Base-by-base conservation (phyloP, 169 alveolate species). In the Perkinsus marinus region DNA sequence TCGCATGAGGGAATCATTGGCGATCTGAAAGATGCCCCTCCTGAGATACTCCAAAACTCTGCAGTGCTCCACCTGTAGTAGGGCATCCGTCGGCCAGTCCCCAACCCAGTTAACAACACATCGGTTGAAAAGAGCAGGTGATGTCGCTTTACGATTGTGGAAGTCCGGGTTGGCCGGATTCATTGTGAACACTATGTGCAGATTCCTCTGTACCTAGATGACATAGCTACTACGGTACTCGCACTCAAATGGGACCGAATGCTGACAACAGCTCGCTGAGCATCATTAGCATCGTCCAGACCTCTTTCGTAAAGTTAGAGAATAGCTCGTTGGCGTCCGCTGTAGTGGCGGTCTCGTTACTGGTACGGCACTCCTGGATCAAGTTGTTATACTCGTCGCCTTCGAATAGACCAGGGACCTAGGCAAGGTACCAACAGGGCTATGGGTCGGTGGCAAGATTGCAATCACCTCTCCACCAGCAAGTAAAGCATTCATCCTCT, bases 71-170 rank as follows among this genome's bases (percentile, higher is more conserved):
- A 94, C 96, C 94, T 98, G 98, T 93, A 96, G 95, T 91, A 98
- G 94, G 13, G 99, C 99, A 46, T 97, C 98, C 68, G 96, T 96
- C 22, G 98, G 95, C 99, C 99, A 98, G 94, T 98, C 99, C 2
- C 99, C 99, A 93, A 98, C 98, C 99, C 99, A 98, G 95, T 98
- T 99, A 91, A 98, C 98, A 89, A 98, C 99, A 93, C 99, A 98
- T 91, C 99, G 96, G 93, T 98, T 98, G 95, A 98, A 98, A 96
- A 94, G 69, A 3, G 99, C 99, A 22, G 99, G 99, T 0, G 99
- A 97, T 38, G 98, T 95, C 36, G 99, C 99, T 39, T 99, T 98
- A 89, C 99, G 97, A 92, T 98, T 98, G 91, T 97, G 94, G 96
- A 98, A 98, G 93, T 98, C 99, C 0, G 99, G 99, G 90, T 98